Conservation (phyloP, 768 basidiomycete genomes). For the Trametopsis cervina region DNA sequence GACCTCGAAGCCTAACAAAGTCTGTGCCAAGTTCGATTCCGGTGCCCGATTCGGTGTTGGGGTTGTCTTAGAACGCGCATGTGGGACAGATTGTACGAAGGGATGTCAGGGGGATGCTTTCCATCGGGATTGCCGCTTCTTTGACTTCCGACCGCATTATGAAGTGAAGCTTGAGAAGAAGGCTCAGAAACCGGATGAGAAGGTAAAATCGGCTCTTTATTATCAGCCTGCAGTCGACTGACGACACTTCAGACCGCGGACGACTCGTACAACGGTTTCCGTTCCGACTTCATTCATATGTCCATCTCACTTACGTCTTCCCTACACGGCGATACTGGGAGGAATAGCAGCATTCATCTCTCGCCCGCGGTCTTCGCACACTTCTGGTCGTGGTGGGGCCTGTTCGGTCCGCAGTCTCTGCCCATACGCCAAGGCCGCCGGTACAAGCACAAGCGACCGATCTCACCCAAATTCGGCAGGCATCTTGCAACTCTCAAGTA, state of each 20-base stretch:
- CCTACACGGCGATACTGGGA: constrained; percentile 28
- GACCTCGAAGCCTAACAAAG: constrained; percentile 36
- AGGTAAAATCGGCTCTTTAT: constrained; percentile 32
- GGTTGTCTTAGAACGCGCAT: constrained; percentile 75
- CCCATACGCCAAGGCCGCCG: constrained; percentile 86
- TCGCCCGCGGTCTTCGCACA: constrained; percentile 80
- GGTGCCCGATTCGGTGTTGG: constrained; percentile 88
- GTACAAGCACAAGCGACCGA: constrained; percentile 56
- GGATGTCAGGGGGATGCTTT: constrained; percentile 54
- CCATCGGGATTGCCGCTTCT: constrained; percentile 72
- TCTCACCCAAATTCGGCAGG: constrained; percentile 82
- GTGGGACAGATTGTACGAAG: constrained; percentile 55
- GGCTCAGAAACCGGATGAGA: constrained; percentile 29
- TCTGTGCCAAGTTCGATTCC: constrained; percentile 77
- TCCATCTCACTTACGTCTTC: constrained; percentile 80
- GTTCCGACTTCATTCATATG: constrained; percentile 91
- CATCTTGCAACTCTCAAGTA: constrained; percentile 92
- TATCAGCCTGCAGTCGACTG: constrained; percentile 6
- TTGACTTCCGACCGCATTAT: constrained; percentile 78
- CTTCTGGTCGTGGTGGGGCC: constrained; percentile 88
- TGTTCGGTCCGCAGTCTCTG: constrained; percentile 78
- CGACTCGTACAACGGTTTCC: constrained; percentile 84
- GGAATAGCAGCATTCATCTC: constrained; percentile 72
- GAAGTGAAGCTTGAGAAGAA: constrained; percentile 58
- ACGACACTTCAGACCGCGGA: constrained; percentile 25